phyloP scores from a whole-genome alignment of 306 rosid species.

The Glycine latifolia region DNA sequence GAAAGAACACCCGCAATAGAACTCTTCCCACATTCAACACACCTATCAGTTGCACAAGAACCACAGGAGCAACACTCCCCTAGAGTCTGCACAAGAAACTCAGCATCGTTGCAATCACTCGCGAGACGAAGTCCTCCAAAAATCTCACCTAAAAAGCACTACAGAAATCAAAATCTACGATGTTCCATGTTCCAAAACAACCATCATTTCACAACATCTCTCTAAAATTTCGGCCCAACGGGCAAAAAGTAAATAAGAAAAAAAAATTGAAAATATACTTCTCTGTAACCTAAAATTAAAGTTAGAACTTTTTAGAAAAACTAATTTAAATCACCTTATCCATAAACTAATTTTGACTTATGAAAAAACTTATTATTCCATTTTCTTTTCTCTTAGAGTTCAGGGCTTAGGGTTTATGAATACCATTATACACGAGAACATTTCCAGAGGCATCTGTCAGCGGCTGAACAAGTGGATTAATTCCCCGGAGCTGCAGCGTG shows the following conservation, averaged over 20 bases:
- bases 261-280: too few species aligned
- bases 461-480: constrained; percentile 74
- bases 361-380: too few species aligned
- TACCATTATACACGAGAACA: constrained; percentile 83
- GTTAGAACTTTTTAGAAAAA: too few species aligned
- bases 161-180: neutral
- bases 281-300: too few species aligned
- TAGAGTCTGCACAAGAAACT: constrained; percentile 72
- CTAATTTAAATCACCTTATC: too few species aligned
- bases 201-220: too few species aligned
- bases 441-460: constrained; percentile 65
- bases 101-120: constrained; percentile 73
- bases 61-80: constrained; percentile 63
- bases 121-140: constrained; percentile 75
- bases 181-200: too few species aligned
- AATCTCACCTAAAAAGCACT: constrained; percentile 72
- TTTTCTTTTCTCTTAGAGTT: too few species aligned
- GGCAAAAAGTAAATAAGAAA: too few species aligned
- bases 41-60: constrained; percentile 40
- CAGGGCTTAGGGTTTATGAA: too few species aligned
- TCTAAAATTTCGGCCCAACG: too few species aligned
- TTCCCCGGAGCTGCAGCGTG: constrained; percentile 85
- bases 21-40: constrained; percentile 51
- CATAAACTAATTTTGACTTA: too few species aligned
- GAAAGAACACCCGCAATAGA: constrained; percentile 68